These are phyloP conservation scores for Apiosordaria backusii DNA, from an alignment of 495 filamentous ascomycete genomes.

Conservation along the genomic window DNA sequence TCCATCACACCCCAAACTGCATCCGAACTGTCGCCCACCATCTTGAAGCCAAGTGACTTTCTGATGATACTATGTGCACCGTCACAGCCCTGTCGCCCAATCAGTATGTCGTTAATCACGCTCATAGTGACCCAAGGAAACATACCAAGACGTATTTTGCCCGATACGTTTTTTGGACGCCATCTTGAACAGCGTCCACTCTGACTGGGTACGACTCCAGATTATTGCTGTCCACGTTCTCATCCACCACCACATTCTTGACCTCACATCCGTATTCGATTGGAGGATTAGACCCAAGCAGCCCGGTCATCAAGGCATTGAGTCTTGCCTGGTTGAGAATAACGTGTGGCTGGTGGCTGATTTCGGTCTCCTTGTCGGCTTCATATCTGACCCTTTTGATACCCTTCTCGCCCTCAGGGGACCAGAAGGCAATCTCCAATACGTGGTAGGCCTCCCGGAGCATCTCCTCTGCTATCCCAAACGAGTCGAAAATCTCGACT, in stretches of 20 bases:
- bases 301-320: conserved; percentile 58
- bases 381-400: conserved; percentile 54
- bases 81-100: conserved; percentile 59
- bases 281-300: conserved; percentile 41
- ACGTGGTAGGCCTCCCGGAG: conserved; percentile 71
- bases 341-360: conserved; percentile 68
- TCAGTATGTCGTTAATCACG: conserved; percentile 8
- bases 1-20: conserved; percentile 76
- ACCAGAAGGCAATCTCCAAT: conserved; percentile 65
- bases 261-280: conserved; percentile 64
- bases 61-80: conserved; percentile 71
- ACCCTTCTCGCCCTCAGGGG: conserved; percentile 15
- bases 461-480: conserved; percentile 66
- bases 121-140: neutral
- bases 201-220: conserved; percentile 50
- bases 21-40: conserved; percentile 73
- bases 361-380: conserved; percentile 58
- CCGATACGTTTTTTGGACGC: conserved; percentile 48
- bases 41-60: conserved; percentile 61
- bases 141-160: conserved; percentile 69
- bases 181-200: conserved; percentile 51
- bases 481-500: conserved; percentile 76
- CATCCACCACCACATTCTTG: conserved; percentile 51
- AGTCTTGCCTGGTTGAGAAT: conserved; percentile 75
- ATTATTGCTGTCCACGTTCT: conserved; percentile 32